Base-by-base conservation (phyloP, 106 monocot species). In the Agapanthus africanus region DNA sequence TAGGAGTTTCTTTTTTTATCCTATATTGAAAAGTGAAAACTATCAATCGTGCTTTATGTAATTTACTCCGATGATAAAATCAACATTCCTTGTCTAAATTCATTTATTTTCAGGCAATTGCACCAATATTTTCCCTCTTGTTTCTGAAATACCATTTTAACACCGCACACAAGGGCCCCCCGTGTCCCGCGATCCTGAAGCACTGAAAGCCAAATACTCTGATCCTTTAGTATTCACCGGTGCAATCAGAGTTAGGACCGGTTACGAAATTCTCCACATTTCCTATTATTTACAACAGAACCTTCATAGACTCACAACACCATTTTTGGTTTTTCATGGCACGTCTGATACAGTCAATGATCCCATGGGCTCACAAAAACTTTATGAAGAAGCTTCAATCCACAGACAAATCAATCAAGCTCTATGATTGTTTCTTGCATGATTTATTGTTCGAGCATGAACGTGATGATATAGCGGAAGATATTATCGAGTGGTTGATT, bases 381-480 rank as follows among this genome's bases (percentile, higher is more conserved):
- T 95, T 19, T 95, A 86, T 63, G 69, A 82, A n/a, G 79, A 76
- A 26, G 91, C 95, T 27, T 59, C 91, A 2, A 1, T 95, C 95
- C 0, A 33, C 13, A 11, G 66, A 84, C 77, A 95, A 95, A 74
- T 70, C 81, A 42, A 80, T 95, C 30, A 88, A 76, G 64, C 91
- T 95, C n/a, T 95, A 95, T 8, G 86, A 95, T 1, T 91, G 95
- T 11, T 87, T 91, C 68, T 74, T 91, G 36, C 95, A 95, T 38
- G 95, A 95, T 50, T 84, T 95, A 14, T 86, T 95, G 46, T 95
- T 95, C 21, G 95, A 95, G 70, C 95, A 88, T 1, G 95, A 95
- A 73, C 71, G 82, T 0, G 86, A 88, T 34, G 84, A 82, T 32
- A 72, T 95, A 9, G 83, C 65, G 25, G 66, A 66, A 6, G 91